Base-by-base conservation (phyloP, 1,284 basidiomycete genomes). In the Schizophyllum amplum region DNA sequence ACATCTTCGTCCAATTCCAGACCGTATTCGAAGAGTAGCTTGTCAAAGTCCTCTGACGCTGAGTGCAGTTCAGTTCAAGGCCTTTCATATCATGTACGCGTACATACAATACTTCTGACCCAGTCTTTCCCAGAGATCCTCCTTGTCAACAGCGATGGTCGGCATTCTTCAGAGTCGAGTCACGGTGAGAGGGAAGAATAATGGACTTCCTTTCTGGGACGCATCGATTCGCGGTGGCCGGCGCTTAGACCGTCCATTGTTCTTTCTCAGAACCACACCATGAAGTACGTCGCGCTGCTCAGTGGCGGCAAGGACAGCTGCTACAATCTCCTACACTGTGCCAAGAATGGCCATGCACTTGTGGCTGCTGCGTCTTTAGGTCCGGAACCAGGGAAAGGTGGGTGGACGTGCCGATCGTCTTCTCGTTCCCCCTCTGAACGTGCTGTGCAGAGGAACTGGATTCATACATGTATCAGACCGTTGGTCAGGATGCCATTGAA, bases 221-320 rank as follows among this genome's bases (percentile, higher is more conserved):
- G 2, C 33, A 42, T 42, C 33, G 17, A 4, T 13, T 42, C 33
- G 17, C 17, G 13, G 33, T 13, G 13, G 33, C 33, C 13, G 33
- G 33, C 33, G 33, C 33, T 42, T 42, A 42, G 33, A 42, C 33
- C 33, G 33, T 17, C 33, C 33, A 42, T 42, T 42, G 33, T 42
- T 42, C 33, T 42, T 42, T 52, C 51, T 51, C 5, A 49, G 22
- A 26, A 61, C 50, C 60, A 60, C 52, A 58, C 47, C 24, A 96
- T 97, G 94, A 95, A 94, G 74, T 94, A 96, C 69, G 87, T 98
- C 63, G 96, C 91, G 1, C 78, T 99, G 57, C 84, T 99, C 53
- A 98, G 94, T 56, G 97, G 97, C 27, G 97, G 97, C 50, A 99
- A 99, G 72, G 97, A 99, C 73, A 94, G 90, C 68, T 97, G 94